Percentiles rank a stretch among this genome's conserved stretches.
Evolutionary conservation across 2,329 filamentous ascomycete genomes (phyloP).

Genomic region (Amesomyces nigricolor): DNA sequence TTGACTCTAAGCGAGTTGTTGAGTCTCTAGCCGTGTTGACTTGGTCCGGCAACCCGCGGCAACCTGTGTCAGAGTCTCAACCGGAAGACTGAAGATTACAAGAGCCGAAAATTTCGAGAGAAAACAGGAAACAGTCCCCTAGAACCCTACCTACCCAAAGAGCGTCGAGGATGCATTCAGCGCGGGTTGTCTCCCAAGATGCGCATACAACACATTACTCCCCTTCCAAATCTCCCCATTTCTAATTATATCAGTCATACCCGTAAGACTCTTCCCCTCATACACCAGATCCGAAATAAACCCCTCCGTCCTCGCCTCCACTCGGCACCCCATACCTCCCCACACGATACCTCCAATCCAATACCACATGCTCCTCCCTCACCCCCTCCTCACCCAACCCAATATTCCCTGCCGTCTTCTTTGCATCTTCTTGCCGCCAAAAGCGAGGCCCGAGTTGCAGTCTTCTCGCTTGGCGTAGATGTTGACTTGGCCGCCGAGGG

Average conservation of each 20-base stretch:
- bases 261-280: conserved; percentile 68
- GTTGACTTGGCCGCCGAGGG: conserved; percentile 53
- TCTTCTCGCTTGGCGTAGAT: conserved; percentile 70
- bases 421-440: conserved; percentile 65
- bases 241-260: conserved; percentile 62
- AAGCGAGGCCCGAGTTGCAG: conserved; percentile 62
- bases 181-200: conserved; percentile 64
- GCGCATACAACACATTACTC: conserved; percentile 66
- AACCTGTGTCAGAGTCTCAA: too few species aligned
- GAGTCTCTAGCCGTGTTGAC: too few species aligned
- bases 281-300: conserved; percentile 74
- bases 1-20: too few species aligned
- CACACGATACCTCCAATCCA: conserved; percentile 61
- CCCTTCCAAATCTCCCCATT: conserved; percentile 52
- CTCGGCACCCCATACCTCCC: conserved; percentile 64
- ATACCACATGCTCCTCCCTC: conserved; percentile 54
- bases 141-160: too few species aligned
- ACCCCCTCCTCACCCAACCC: conserved; percentile 56
- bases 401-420: conserved; percentile 56
- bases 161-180: conserved; percentile 59
- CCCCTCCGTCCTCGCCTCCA: conserved; percentile 59
- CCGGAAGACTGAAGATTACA: too few species aligned
- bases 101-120: too few species aligned
- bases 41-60: too few species aligned
- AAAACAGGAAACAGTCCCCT: too few species aligned